phyloP scores from a whole-genome alignment of 139 green algal species.

The Auxenochlorella pyrenoidosa region DNA sequence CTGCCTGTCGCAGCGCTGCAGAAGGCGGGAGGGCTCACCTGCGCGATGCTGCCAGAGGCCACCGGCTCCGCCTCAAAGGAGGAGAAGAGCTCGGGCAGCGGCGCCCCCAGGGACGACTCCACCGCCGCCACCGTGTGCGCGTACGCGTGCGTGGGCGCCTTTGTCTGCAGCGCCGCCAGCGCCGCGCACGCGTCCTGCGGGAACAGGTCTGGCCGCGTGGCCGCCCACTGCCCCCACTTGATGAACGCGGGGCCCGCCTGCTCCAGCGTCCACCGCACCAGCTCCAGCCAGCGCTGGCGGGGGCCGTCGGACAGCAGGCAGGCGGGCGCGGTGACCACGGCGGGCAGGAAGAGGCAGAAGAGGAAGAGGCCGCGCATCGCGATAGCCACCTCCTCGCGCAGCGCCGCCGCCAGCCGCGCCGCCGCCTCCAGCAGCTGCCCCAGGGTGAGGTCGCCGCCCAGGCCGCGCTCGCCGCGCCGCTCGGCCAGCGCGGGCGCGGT shows the following conservation, averaged over 20 bases:
- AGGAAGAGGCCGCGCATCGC: conserved; percentile 62
- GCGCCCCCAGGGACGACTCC: conserved; percentile 77
- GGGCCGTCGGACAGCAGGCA: conserved; percentile 46
- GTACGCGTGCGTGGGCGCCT: conserved; percentile 79
- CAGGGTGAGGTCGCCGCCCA: conserved; percentile 1
- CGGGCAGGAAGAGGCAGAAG: conserved; percentile 71
- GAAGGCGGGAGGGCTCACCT: conserved; percentile 69
- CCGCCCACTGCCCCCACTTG: conserved; percentile 93
- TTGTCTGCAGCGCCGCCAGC: conserved; percentile 77
- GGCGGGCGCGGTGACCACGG: conserved; percentile 48
- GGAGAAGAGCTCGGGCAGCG: conserved; percentile 85
- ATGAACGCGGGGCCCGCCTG: conserved; percentile 83
- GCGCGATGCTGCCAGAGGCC: conserved; percentile 94
- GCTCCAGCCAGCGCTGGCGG: conserved; percentile 66
- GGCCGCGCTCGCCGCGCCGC: not conserved
- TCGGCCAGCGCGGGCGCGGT: not conserved
- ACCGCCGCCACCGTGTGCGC: conserved; percentile 53
- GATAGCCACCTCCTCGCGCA: conserved; percentile 16
- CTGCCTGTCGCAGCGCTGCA: no score
- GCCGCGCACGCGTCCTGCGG: conserved; percentile 58
- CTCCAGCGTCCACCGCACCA: conserved; percentile 85
- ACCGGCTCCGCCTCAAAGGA: conserved; percentile 86
- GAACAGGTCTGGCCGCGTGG: conserved; percentile 81
- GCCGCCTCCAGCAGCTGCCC: conserved; percentile 6
- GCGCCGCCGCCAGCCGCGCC: not conserved